Base-by-base conservation (phyloP, 2,329 filamentous ascomycete genomes). In the Verticillium isaacii region DNA sequence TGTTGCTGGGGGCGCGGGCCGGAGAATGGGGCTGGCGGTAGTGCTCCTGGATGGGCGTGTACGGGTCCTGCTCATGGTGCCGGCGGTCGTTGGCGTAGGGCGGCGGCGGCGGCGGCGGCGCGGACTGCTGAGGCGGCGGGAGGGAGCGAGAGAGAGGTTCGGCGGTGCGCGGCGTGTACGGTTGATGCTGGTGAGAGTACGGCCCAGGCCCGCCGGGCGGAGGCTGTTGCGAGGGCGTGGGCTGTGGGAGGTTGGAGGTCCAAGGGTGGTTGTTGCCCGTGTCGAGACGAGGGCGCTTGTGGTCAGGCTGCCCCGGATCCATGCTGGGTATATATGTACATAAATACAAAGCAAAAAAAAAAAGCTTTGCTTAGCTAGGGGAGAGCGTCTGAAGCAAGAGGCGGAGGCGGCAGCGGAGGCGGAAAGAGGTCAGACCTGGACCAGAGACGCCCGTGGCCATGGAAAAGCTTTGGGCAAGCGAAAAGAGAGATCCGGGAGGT, bases 301-400 rank as follows among this genome's bases (percentile, higher is more conserved):
- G 76, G 70, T 86, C 83, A 71, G 83, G 83, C 75, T 74, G 80
- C 75, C 78, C 82, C 78, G 77, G 77, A 77, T 87, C 85, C 85
- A 87, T 87, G 80, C 76, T 83, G 74, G 73, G 70, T 78, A 80
- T 78, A 79, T 71, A 74, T 73, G 72, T 74, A 74, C 74, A 76
- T 75, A 67, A 69, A 74, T 70, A 72, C 66, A 64, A 62, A 67
- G 45, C 57, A 59, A 57, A 60, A 37, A 59, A 57, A 60, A 37
- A 29, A 55, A 60, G 58, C 62, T 56, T 58, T 63, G 60, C 58
- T 66, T 65, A 62, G 65, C 60, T 62, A 62, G 62, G 62, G 63
- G 65, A 61, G 56, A 64, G 61, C 36, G 41, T 50, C 41, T 23
- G 41, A n/a, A 50, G 41, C 41, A 50, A n/a, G 41, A 19, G 41